A percentile compares a stretch with the other conserved stretches of the same genome.
phyloP scores from a whole-genome alignment of 2,329 filamentous ascomycete genomes.

The Trichoderma simmonsii region DNA sequence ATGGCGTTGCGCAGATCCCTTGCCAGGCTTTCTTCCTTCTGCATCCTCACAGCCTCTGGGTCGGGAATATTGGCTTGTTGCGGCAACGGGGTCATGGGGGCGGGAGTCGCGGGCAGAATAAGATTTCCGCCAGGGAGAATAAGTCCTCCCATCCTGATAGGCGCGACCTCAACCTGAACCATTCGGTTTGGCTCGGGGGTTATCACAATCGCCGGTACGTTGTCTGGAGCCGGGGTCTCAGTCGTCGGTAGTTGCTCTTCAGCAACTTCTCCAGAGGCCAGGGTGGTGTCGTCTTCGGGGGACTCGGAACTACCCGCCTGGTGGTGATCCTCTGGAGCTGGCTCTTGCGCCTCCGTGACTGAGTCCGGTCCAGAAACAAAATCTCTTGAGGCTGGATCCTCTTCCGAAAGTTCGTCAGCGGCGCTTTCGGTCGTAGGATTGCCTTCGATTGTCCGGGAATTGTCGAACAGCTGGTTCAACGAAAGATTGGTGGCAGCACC shows the following conservation, averaged over 20 bases:
- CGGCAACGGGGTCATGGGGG: slow-evolving; percentile 10
- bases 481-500: slow-evolving; percentile 6
- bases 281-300: slow-evolving; percentile 3
- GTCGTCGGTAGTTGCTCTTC: slow-evolving; percentile 2
- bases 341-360: slow-evolving; percentile 16
- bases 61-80: slow-evolving; percentile 12
- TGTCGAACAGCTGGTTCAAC: slow-evolving; percentile 16
- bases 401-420: not conserved
- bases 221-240: slow-evolving; percentile 2
- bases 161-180: slow-evolving; percentile 12
- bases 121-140: slow-evolving; percentile 18
- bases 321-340: not conserved
- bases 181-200: slow-evolving; percentile 7
- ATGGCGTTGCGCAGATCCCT: slow-evolving; percentile 16
- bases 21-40: slow-evolving; percentile 17
- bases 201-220: not conserved
- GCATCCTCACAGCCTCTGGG: slow-evolving; percentile 3
- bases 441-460: not conserved
- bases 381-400: not conserved
- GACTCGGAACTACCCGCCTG: slow-evolving; percentile 8
- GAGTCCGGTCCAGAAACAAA: not conserved
- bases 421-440: slow-evolving; percentile 6
- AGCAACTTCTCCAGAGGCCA: slow-evolving; percentile 2
- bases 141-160: slow-evolving; percentile 18
- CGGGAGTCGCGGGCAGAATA: slow-evolving; percentile 11